These are phyloP conservation scores for Candolleomyces aberdarensis DNA, from an alignment of 768 basidiomycete species.

Conservation along the genomic window DNA sequence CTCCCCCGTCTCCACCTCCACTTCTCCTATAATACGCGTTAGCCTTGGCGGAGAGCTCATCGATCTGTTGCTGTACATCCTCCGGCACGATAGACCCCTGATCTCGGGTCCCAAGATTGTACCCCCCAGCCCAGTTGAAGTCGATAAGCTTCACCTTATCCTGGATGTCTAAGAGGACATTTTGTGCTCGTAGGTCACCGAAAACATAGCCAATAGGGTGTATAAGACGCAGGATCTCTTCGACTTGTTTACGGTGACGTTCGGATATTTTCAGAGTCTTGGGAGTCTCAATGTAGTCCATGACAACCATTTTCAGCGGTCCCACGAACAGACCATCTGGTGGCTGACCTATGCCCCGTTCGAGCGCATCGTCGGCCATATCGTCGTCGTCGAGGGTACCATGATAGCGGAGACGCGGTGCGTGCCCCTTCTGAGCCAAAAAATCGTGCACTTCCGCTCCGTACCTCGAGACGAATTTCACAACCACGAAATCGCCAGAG, in stretches of 20 bases:
- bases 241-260: slow-evolving; percentile 9
- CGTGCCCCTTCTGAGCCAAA: slow-evolving; percentile 23
- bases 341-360: not conserved
- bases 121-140: slow-evolving; percentile 36
- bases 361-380: not conserved
- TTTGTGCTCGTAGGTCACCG: slow-evolving; percentile 33
- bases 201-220: slow-evolving; percentile 31
- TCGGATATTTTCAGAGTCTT: not conserved
- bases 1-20: not conserved
- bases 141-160: slow-evolving; percentile 29
- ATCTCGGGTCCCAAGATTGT: no score
- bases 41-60: not conserved
- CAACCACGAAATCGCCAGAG: not conserved
- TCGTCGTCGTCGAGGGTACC: not conserved
- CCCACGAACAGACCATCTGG: slow-evolving; percentile 15
- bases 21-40: not conserved
- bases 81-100: no score
- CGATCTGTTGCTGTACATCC: slow-evolving; percentile 5
- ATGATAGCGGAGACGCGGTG: slow-evolving; percentile 15
- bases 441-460: slow-evolving; percentile 25
- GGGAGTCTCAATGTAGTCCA: slow-evolving; percentile 26
- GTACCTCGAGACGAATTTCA: slow-evolving; percentile 38
- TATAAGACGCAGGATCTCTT: slow-evolving; percentile 14
- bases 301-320: slow-evolving; percentile 32
- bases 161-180: slow-evolving; percentile 24